Evolutionary conservation across 2,329 filamentous ascomycete species (phyloP).

Genomic region (Beauveria bassiana): DNA sequence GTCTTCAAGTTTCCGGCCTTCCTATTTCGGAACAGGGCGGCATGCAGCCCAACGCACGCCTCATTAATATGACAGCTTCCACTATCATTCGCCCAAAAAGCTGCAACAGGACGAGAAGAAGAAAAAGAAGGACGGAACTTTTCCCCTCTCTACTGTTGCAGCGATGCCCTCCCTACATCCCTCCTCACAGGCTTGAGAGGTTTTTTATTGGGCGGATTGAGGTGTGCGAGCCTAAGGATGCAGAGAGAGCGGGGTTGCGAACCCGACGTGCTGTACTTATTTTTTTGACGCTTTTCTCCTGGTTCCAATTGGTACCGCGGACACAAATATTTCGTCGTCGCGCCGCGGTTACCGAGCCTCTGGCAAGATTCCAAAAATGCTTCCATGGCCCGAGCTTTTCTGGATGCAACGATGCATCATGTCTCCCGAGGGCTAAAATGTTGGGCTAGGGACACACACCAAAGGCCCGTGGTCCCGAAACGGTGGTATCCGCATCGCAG

Average conservation of each 20-base stretch:
- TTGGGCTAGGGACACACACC: neutral
- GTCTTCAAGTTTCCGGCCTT: neutral
- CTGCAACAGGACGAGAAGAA: neutral
- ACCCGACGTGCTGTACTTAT: neutral
- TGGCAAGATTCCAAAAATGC: neutral
- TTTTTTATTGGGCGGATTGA: too few species aligned
- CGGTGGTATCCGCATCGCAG: neutral
- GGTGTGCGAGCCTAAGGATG: too few species aligned
- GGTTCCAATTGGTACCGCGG: neutral
- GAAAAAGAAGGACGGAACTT: too few species aligned
- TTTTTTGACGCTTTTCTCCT: neutral
- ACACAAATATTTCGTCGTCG: neutral
- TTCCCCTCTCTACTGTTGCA: neutral
- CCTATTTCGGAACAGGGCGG: neutral
- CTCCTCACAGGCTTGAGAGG: too few species aligned
- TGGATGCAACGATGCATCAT: conserved; percentile 5
- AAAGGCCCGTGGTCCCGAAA: neutral
- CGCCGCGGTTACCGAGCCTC: too few species aligned
- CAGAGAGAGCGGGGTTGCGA: neutral
- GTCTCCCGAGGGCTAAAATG: neutral
- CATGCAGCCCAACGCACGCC: neutral
- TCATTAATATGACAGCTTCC: neutral
- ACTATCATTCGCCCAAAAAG: too few species aligned
- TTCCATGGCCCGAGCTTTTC: conserved; percentile 10
- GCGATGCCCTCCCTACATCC: too few species aligned